These are phyloP conservation scores for Calvatia gigantea DNA, from an alignment of 768 basidiomycete genomes.

Conservation along the genomic window DNA sequence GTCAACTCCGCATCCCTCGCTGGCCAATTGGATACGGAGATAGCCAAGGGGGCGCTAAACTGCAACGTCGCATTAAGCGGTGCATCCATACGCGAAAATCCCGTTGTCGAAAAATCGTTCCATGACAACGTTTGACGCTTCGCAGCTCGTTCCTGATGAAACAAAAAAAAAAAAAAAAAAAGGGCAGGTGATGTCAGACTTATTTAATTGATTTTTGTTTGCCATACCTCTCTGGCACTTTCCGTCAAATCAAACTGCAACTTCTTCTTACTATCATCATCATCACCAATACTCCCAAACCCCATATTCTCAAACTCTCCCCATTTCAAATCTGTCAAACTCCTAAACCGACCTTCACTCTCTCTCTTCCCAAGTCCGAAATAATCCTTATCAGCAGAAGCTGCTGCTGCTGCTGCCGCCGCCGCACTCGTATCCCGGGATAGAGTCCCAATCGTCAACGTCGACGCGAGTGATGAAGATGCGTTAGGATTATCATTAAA, in stretches of 20 bases:
- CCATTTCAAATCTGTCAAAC: slow-evolving; percentile 86
- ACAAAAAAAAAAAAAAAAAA: not conserved
- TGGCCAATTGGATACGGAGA: slow-evolving; percentile 68
- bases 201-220: no score
- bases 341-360: slow-evolving; percentile 72
- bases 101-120: slow-evolving; percentile 83
- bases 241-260: slow-evolving; percentile 93
- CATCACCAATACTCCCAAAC: slow-evolving; percentile 55
- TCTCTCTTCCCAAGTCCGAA: slow-evolving; percentile 36
- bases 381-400: slow-evolving; percentile 30
- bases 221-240: slow-evolving; percentile 62
- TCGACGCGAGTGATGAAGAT: slow-evolving; percentile 29
- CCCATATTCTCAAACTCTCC: slow-evolving; percentile 87
- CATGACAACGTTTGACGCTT: slow-evolving; percentile 87
- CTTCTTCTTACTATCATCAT: no score
- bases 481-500: no score
- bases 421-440: no score
- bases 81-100: slow-evolving; percentile 77
- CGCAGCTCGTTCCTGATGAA: slow-evolving; percentile 51
- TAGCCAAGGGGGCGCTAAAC: slow-evolving; percentile 53
- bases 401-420: no score
- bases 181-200: no score
- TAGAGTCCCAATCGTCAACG: slow-evolving; percentile 20
- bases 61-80: slow-evolving; percentile 79
- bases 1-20: slow-evolving; percentile 67